Conservation (phyloP, 2,329 filamentous ascomycete genomes). For the Moelleriella libera region DNA sequence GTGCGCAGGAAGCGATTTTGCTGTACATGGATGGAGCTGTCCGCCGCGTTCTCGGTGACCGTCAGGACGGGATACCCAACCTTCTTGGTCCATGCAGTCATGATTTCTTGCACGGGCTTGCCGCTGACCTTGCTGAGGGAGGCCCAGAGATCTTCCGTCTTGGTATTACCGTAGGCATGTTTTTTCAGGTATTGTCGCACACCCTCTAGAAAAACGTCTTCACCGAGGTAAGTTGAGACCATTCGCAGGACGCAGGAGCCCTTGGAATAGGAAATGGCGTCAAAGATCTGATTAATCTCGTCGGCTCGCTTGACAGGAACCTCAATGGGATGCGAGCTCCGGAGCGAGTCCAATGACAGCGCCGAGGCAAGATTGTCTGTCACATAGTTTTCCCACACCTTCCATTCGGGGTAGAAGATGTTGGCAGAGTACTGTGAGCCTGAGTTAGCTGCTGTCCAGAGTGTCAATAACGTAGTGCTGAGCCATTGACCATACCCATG, state of each 20-base stretch:
- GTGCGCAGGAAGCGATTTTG: constrained; percentile 93
- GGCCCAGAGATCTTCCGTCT: constrained; percentile 82
- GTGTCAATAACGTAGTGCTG: background rate
- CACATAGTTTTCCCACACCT: constrained; percentile 92
- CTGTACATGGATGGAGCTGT: constrained; percentile 69
- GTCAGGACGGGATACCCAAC: constrained; percentile 86
- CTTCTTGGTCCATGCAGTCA: constrained; percentile 95
- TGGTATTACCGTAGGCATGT: constrained; percentile 91
- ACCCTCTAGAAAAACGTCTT: constrained; percentile 85
- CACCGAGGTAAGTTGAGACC: constrained; percentile 90
- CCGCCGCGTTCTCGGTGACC: constrained; percentile 51
- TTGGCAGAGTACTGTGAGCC: constrained; percentile 62
- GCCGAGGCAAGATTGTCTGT: constrained; percentile 85
- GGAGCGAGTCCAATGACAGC: constrained; percentile 73
- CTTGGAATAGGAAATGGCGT: constrained; percentile 95
- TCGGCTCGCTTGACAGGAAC: constrained; percentile 90
- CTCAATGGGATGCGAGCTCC: constrained; percentile 93
- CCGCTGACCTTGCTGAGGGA: constrained; percentile 79
- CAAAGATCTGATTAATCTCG: constrained; percentile 96
- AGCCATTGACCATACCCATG: constrained; percentile 11
- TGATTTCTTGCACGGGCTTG: constrained; percentile 78
- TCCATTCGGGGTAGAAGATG: constrained; percentile 93
- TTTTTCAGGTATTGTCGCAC: constrained; percentile 86
- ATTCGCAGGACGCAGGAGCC: constrained; percentile 91
- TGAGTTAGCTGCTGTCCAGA: background rate